Percentiles rank a stretch among this genome's conserved stretches.
Conservation (phyloP, 495 filamentous ascomycete species). For the Hypomontagnella monticulosa region DNA sequence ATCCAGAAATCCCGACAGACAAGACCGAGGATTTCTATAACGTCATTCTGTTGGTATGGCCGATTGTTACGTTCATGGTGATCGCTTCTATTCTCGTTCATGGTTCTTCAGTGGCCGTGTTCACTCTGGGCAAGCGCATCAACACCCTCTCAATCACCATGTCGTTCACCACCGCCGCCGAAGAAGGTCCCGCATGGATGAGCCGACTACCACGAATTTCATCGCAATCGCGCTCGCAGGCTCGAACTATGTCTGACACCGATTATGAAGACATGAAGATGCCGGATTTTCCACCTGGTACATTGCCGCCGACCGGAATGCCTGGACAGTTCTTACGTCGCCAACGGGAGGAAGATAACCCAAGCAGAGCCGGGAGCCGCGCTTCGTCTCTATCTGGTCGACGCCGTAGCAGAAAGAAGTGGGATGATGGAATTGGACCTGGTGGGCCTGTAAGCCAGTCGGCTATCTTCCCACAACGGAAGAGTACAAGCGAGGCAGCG, state of each 20-base stretch:
- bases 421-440: constrained; percentile 75
- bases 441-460: constrained; percentile 92
- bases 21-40: constrained; percentile 65
- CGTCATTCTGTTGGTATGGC: constrained; percentile 89
- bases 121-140: constrained; percentile 97
- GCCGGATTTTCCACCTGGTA: constrained; percentile 77
- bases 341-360: constrained; percentile 77
- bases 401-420: constrained; percentile 71
- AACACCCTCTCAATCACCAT: constrained; percentile 95
- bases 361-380: constrained; percentile 61
- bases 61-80: constrained; percentile 93
- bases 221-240: constrained; percentile 87
- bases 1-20: constrained; percentile 66
- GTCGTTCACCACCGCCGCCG: constrained; percentile 90
- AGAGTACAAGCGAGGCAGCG: constrained; percentile 51
- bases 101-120: constrained; percentile 97
- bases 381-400: constrained; percentile 69
- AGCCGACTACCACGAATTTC: constrained; percentile 89
- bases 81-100: constrained; percentile 95
- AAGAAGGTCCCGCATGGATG: constrained; percentile 94
- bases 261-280: constrained; percentile 64
- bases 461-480: constrained; percentile 80
- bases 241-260: constrained; percentile 68
- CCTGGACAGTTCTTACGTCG: constrained; percentile 85
- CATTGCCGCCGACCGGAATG: constrained; percentile 76